Percentiles rank a stretch among this genome's conserved stretches.
Conservation (phyloP, 2,329 filamentous ascomycete genomes). For the Cadophora luteo-olivacea region DNA sequence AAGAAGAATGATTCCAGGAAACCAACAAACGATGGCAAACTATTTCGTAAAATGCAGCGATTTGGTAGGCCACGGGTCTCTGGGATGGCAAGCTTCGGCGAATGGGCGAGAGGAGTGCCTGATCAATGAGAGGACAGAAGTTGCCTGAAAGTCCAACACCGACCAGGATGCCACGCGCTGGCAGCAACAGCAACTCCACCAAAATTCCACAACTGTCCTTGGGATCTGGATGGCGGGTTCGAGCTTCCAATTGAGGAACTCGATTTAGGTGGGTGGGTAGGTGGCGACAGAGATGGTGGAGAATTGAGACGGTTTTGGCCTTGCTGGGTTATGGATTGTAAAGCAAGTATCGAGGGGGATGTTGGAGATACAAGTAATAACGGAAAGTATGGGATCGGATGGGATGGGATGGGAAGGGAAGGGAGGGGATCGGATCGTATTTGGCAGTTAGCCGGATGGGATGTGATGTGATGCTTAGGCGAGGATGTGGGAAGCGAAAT, state of each 20-base stretch:
- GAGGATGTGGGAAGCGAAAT: background rate
- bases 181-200: background rate
- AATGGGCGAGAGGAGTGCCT: background rate
- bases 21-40: background rate
- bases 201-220: constrained; percentile 4
- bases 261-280: background rate
- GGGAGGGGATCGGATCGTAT: background rate
- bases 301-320: background rate
- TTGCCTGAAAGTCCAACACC: background rate
- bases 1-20: constrained; percentile 2
- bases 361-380: background rate
- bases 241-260: background rate
- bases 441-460: background rate
- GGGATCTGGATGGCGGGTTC: background rate
- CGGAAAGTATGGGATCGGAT: background rate
- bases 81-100: constrained; percentile 3
- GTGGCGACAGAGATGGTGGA: background rate
- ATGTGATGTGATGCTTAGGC: background rate
- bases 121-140: constrained; percentile 7
- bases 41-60: constrained; percentile 8
- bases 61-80: background rate
- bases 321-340: background rate
- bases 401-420: background rate
- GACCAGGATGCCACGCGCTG: constrained; percentile 11
- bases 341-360: background rate